Evolutionary conservation across 2,329 filamentous ascomycete genomes (phyloP), one percentile per base, ranked within the genome.

Genomic region (Penicillium sp.): DNA sequence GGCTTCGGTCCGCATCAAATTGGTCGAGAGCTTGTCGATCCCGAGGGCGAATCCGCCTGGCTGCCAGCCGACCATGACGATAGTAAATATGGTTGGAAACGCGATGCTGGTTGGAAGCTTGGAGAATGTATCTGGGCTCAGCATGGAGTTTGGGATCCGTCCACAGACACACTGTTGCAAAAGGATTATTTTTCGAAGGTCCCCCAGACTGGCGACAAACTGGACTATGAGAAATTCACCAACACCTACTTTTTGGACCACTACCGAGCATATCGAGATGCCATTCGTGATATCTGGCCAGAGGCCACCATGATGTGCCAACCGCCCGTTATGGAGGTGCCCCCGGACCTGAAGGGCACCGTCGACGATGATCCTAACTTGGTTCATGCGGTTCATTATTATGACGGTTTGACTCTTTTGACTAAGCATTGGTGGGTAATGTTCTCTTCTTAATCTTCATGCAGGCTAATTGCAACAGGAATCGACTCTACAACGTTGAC

Each of bases 41-140:
- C 95, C 0, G 84, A 92, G 63, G 93, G 92, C 15, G 84, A 88
- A 60, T 81, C 77, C 23, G 89, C 88, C 0, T 98, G 93, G 93
- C 72, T 98, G 23, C 83, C 89, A 2, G 75, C 75, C n/a, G 84
- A 83, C 50, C 89, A 92, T 66, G 87, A 95, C 62, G 93, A 98
- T 58, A 84, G 82, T 10, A 81, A 83, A 56, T 98, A 98, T 67
- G 89, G 89, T 31, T 98, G 89, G 84, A 90, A 87, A 66, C 82
- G 93, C 56, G 89, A 95, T 64, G 80, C 87, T 0, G 85, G 78
- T 6, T 98, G 93, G 93, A 91, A 86, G 67, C 74, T 98, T 15
- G 93, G 93, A n/a, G 83, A 95, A 69, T 97, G 93, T 64, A 69
- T 98, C 35, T 98, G 93, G 93, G 92, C 93, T 3, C 92, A 96